Conservation (phyloP, 2,329 filamentous ascomycete genomes). For the Fusarium dlaminii region DNA sequence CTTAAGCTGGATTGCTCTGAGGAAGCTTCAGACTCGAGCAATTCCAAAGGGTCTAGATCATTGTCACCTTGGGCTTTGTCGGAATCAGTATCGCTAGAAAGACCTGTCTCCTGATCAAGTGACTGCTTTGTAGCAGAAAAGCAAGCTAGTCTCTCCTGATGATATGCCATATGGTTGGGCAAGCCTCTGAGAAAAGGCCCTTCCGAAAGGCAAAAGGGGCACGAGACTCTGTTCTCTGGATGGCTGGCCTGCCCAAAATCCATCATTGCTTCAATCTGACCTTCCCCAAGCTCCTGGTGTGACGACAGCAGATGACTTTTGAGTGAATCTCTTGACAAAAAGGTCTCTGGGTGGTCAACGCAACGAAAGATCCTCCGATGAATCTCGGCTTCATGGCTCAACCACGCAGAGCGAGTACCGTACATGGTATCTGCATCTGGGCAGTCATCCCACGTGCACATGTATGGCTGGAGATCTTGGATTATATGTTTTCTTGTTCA, state of each 20-base stretch:
- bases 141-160: neutral
- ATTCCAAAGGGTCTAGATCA: neutral
- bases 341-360: neutral
- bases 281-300: neutral
- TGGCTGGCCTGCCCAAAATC: neutral
- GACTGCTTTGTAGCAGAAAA: neutral
- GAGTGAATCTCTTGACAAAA: neutral
- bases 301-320: neutral
- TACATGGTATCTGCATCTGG: neutral
- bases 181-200: neutral
- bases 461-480: neutral
- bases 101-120: neutral
- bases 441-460: neutral
- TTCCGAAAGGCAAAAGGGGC: neutral
- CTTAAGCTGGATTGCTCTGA: neutral
- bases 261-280: neutral
- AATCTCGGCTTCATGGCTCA: neutral
- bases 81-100: neutral
- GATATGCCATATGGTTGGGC: neutral
- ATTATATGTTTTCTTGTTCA: neutral
- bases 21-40: neutral
- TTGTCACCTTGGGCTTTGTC: neutral
- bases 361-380: neutral
- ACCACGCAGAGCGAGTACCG: neutral
- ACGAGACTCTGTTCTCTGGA: neutral